Evolutionary conservation across 306 rosid genomes (phyloP).

Genomic region (Gastrolobium bilobum): DNA sequence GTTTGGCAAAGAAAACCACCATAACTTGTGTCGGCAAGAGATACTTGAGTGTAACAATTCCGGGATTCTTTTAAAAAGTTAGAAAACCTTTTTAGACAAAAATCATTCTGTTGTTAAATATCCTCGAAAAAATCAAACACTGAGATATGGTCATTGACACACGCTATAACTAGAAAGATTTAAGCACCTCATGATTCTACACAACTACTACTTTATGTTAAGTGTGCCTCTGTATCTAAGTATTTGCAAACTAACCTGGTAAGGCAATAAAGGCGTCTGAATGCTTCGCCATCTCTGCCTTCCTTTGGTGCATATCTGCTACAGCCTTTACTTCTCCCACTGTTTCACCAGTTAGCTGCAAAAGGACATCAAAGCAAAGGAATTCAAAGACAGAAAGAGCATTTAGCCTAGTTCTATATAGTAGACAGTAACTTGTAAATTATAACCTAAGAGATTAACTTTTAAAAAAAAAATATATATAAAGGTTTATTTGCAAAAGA

Average conservation of each 20-base stretch:
- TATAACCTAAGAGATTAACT: conserved; percentile 28
- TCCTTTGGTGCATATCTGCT: conserved; percentile 98
- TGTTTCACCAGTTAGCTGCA: conserved; percentile 97
- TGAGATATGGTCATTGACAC: conserved; percentile 47
- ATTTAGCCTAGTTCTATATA: conserved; percentile 32
- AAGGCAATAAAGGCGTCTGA: conserved; percentile 99
- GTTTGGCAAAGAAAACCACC: conserved; percentile 39
- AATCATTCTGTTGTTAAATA: conserved; percentile 37
- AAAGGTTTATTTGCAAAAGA: conserved; percentile 27
- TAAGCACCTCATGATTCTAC: conserved; percentile 44
- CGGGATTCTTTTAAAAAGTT: conserved; percentile 50
- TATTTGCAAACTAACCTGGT: conserved; percentile 73
- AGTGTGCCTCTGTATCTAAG: conserved; percentile 31
- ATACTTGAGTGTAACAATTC: conserved; percentile 12
- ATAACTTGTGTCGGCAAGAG: conserved; percentile 58
- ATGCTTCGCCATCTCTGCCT: conserved; percentile 99
- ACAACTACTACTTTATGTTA: not conserved
- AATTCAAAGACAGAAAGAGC: conserved; percentile 21
- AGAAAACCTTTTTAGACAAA: conserved; percentile 55
- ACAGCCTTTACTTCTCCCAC: conserved; percentile 98
- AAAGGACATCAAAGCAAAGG: conserved; percentile 42
- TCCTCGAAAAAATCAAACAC: conserved; percentile 39
- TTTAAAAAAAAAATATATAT: too few relatives aligned
- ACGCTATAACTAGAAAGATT: conserved; percentile 40
- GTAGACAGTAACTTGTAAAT: conserved; percentile 38